A percentile compares a stretch with the other conserved stretches of the same genome.
phyloP scores from a whole-genome alignment of 495 filamentous ascomycete genomes.

The Annulohypoxylon nitens region DNA sequence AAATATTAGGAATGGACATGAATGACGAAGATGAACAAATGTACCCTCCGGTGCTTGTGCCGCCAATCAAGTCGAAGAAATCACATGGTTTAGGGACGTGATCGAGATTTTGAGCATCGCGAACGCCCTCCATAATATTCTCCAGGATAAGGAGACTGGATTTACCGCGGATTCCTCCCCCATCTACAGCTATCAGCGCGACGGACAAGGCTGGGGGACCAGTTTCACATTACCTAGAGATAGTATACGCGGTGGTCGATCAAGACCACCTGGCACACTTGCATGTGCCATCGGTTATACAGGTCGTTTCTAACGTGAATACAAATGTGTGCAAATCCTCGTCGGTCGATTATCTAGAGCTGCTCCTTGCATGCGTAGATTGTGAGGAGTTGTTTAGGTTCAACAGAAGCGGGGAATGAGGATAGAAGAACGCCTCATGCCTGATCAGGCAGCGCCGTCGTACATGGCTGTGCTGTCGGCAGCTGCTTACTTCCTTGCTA shows the following conservation, averaged over 20 bases:
- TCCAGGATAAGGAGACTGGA: neutral
- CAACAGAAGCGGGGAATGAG: neutral
- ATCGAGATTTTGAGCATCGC: neutral
- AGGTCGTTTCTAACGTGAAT: neutral
- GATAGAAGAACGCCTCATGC: too few species aligned
- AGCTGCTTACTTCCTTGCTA: too few species aligned
- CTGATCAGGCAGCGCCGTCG: too few species aligned
- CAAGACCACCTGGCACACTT: neutral
- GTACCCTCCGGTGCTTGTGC: slow-evolving; percentile 8
- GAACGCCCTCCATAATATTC: neutral
- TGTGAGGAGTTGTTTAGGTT: neutral
- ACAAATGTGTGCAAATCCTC: neutral
- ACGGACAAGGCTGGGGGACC: neutral
- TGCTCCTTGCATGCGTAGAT: neutral
- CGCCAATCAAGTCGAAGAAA: neutral
- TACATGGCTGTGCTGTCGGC: too few species aligned
- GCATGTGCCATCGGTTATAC: neutral
- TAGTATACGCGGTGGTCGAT: neutral
- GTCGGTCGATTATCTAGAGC: too few species aligned
- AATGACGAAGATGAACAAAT: neutral
- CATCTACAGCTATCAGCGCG: neutral
- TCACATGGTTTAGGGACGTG: slow-evolving; percentile 1
- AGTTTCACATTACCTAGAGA: neutral
- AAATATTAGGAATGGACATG: neutral
- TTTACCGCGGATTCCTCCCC: neutral